phyloP scores from a whole-genome alignment of 2,329 filamentous ascomycete genomes.

The Fusarium euwallaceae region DNA sequence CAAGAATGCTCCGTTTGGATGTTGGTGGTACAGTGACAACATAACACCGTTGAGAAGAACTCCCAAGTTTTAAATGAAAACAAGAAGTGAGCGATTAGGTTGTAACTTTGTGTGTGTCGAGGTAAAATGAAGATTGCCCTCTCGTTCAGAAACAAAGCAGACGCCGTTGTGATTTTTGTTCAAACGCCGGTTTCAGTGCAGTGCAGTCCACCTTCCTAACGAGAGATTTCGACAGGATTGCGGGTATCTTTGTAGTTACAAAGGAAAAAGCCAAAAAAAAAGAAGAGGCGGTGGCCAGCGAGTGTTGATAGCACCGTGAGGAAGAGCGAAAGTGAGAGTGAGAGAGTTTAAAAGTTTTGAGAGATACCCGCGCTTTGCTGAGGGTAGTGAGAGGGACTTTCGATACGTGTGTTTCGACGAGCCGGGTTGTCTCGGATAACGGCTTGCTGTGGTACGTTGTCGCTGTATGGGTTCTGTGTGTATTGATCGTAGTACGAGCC shows the following conservation, averaged over 20 bases:
- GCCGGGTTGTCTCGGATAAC: conserved; percentile 95
- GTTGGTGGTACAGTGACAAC: background rate
- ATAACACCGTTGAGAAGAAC: conserved; percentile 1
- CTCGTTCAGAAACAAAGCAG: conserved; percentile 16
- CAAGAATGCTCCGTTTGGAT: conserved; percentile 20
- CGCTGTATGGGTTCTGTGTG: conserved; percentile 67
- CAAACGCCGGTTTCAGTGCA: conserved; percentile 30
- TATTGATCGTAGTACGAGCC: conserved; percentile 72
- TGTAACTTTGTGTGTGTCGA: conserved; percentile 2
- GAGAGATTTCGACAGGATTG: conserved; percentile 45
- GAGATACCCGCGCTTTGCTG: conserved; percentile 95
- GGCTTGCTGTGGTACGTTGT: conserved; percentile 62
- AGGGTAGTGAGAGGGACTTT: conserved; percentile 89
- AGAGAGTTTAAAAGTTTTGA: conserved; percentile 85
- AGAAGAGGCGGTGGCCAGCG: conserved; percentile 14
- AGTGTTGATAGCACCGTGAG: conserved; percentile 5
- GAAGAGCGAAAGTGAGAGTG: background rate
- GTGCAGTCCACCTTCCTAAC: conserved; percentile 45
- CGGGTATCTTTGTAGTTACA: conserved; percentile 45
- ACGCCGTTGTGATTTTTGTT: conserved; percentile 24
- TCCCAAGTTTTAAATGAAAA: conserved; percentile 9
- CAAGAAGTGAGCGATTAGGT: conserved; percentile 33
- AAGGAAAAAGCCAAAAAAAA: conserved; percentile 25
- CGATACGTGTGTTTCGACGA: conserved; percentile 92
- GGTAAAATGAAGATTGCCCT: background rate